Evolutionary conservation across 2,329 filamentous ascomycete species (phyloP).

Genomic region (Cladorrhinum sp.): DNA sequence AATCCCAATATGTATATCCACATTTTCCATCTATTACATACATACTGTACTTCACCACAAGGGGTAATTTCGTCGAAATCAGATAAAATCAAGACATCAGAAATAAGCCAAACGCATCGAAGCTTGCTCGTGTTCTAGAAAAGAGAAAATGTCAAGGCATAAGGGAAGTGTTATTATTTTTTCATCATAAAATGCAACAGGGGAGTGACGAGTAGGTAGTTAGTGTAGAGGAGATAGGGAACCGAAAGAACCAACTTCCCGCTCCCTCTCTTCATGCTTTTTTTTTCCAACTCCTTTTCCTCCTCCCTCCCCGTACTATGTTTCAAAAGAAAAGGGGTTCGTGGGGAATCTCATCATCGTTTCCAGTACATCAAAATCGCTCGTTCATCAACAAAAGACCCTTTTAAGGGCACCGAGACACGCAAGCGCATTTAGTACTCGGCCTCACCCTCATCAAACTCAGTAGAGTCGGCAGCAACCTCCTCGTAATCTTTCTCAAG

Average conservation of each 20-base stretch:
- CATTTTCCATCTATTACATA: background rate
- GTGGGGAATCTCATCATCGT: constrained; percentile 14
- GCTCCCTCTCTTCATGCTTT: background rate
- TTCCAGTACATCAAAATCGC: constrained; percentile 4
- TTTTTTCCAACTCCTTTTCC: background rate
- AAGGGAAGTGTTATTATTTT: background rate
- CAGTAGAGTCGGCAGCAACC: constrained; percentile 70
- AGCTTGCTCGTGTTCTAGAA: background rate
- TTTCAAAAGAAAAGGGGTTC: constrained; percentile 1
- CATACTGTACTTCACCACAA: background rate
- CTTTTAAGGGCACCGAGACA: background rate
- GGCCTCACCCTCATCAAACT: constrained; percentile 60
- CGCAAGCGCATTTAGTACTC: constrained; percentile 67
- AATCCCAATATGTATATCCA: background rate
- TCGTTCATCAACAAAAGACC: background rate
- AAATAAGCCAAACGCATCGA: background rate
- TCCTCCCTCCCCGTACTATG: background rate
- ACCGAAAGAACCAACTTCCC: background rate
- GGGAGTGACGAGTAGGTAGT: background rate
- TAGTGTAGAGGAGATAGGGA: background rate
- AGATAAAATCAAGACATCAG: background rate
- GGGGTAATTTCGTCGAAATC: background rate
- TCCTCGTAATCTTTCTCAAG: constrained; percentile 87
- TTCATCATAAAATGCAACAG: background rate
- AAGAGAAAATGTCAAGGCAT: background rate